phyloP scores from a whole-genome alignment of 352 stramenopile species.

The Nothophytophthora sp. region DNA sequence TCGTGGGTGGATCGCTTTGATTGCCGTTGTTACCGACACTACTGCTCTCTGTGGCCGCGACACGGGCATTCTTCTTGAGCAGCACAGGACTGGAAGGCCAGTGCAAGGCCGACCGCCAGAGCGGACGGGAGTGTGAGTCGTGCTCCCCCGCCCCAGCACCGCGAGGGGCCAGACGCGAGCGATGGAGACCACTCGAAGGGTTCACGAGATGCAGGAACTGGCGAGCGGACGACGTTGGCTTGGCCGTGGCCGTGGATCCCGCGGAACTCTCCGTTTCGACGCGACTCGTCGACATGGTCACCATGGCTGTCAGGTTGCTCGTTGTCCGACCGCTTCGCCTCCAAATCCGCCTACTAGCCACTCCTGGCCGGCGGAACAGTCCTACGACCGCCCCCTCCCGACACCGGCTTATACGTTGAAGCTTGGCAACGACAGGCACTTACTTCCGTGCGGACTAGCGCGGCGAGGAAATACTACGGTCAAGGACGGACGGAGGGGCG shows the following conservation, averaged over 20 bases:
- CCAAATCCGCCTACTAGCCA: too few species aligned
- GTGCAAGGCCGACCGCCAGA: constrained; percentile 36
- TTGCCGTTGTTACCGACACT: constrained; percentile 20
- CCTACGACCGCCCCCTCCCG: too few species aligned
- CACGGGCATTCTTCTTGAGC: constrained; percentile 33
- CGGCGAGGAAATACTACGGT: too few species aligned
- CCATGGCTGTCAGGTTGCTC: constrained; percentile 30
- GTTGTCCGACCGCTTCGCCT: too few species aligned
- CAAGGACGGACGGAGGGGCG: too few species aligned
- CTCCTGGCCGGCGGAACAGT: too few species aligned
- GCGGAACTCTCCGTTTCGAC: constrained; percentile 16
- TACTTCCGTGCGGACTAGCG: too few species aligned
- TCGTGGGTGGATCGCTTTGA: constrained; percentile 21
- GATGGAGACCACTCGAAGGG: too few species aligned
- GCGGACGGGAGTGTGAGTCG: constrained; percentile 16
- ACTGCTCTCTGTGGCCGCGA: constrained; percentile 15
- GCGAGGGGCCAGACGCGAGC: constrained; percentile 11
- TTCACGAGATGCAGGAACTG: constrained; percentile 25
- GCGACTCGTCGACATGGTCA: constrained; percentile 19
- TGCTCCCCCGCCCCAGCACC: constrained; percentile 16
- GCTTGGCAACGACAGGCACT: too few species aligned
- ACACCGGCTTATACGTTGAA: too few species aligned
- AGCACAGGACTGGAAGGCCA: constrained; percentile 34
- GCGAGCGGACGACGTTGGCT: constrained; percentile 22
- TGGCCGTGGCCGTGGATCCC: not conserved